Conservation (phyloP, 1,284 basidiomycete species). For the Microbotryum violaceum region DNA sequence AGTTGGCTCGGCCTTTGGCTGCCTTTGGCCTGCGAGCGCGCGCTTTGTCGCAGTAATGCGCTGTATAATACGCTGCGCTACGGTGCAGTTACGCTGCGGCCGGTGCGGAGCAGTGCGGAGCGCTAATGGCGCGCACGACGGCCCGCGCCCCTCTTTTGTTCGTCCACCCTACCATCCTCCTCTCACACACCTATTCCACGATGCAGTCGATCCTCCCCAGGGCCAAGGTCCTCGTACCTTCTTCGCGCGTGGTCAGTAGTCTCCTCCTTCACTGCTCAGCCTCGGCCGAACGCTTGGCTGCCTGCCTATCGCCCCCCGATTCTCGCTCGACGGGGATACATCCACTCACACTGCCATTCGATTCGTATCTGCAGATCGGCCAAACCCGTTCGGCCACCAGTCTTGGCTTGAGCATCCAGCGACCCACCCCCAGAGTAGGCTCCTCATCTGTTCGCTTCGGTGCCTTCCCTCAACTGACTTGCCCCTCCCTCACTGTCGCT, state of each 20-base stretch:
- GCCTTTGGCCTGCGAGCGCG: too few relatives aligned
- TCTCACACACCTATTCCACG: background rate
- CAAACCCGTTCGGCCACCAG: slow-evolving; percentile 27
- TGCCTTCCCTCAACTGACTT: too few relatives aligned
- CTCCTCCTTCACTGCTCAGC: background rate
- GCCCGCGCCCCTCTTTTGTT: background rate
- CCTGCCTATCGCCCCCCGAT: background rate
- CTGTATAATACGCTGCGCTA: too few relatives aligned
- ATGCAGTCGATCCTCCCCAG: slow-evolving; percentile 16
- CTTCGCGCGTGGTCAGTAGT: background rate
- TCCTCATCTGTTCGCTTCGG: too few relatives aligned
- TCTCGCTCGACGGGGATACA: background rate
- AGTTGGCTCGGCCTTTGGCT: too few relatives aligned
- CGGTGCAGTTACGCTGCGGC: too few relatives aligned
- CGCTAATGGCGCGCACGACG: too few relatives aligned
- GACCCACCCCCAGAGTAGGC: background rate
- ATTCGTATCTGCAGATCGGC: slow-evolving; percentile 8
- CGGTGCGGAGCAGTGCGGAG: too few relatives aligned
- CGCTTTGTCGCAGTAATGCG: too few relatives aligned
- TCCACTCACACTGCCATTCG: background rate
- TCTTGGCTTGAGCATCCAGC: slow-evolving; percentile 24
- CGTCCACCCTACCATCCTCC: background rate
- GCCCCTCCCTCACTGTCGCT: background rate
- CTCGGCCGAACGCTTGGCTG: background rate
- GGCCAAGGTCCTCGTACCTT: slow-evolving; percentile 11